phyloP scores from a whole-genome alignment of 2,329 filamentous ascomycete species.

The Penicillium thymicola region DNA sequence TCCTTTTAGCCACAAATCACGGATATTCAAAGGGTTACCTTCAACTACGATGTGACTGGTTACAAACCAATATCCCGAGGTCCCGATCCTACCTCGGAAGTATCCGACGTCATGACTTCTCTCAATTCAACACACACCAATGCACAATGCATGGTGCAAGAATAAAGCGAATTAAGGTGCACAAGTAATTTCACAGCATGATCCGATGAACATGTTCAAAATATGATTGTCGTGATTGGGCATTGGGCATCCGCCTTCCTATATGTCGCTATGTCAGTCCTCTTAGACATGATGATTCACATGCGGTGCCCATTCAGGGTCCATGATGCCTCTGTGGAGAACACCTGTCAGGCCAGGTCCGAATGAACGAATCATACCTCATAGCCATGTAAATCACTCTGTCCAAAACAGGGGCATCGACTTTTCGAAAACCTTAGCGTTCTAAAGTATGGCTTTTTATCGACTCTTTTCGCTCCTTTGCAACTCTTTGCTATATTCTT shows the following conservation, averaged over 20 bases:
- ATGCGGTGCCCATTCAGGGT: neutral
- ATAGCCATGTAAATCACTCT: neutral
- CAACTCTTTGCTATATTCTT: neutral
- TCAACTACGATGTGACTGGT: neutral
- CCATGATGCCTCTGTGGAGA: constrained; percentile 10
- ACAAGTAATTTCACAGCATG: neutral
- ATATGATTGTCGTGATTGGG: neutral
- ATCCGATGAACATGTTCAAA: neutral
- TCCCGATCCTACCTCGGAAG: neutral
- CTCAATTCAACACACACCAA: neutral
- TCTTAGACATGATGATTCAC: neutral
- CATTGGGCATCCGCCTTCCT: neutral
- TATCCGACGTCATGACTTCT: constrained; percentile 7
- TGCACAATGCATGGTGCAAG: neutral
- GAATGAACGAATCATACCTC: neutral
- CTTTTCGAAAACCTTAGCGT: neutral
- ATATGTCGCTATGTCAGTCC: neutral
- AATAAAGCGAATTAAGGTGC: neutral
- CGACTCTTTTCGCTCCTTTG: neutral
- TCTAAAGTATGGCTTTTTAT: neutral
- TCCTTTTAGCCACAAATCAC: neutral
- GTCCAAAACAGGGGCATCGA: neutral
- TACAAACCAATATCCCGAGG: neutral
- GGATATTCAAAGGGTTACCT: too few relatives aligned
- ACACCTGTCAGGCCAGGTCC: neutral